Percentiles rank a stretch among this genome's conserved stretches.
phyloP scores from a whole-genome alignment of 1,139 yeast genomes.

The Geotrichum citri-aurantii region DNA sequence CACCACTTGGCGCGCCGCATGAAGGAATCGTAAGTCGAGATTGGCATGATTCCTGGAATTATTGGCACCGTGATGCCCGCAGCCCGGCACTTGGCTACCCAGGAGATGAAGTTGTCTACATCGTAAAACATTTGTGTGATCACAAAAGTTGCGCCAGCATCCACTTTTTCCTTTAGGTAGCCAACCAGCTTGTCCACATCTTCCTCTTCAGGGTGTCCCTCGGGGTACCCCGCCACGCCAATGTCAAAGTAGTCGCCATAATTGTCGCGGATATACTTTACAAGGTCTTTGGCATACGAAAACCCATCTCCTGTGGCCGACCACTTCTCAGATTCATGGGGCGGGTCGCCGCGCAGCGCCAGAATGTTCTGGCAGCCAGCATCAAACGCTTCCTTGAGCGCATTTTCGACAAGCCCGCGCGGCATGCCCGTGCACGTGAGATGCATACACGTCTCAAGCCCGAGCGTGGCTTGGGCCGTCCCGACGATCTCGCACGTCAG shows the following conservation, averaged over 20 bases:
- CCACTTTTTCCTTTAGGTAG: constrained; percentile 75
- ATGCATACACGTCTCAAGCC: constrained; percentile 97
- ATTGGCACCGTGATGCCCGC: constrained; percentile 81
- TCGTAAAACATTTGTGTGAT: constrained; percentile 84
- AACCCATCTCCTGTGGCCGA: constrained; percentile 58
- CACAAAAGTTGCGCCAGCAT: constrained; percentile 92
- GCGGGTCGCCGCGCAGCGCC: constrained; percentile 94
- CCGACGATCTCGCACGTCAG: constrained; percentile 86
- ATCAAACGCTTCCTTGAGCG: constrained; percentile 74
- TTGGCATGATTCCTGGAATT: constrained; percentile 98
- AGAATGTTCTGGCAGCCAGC: constrained; percentile 94
- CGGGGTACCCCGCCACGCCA: constrained; percentile 94
- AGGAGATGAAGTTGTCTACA: constrained; percentile 69
- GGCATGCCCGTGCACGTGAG: constrained; percentile 96
- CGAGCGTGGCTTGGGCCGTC: constrained; percentile 87
- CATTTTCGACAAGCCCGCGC: constrained; percentile 70
- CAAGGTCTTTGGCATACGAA: constrained; percentile 73
- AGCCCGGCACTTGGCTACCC: constrained; percentile 71
- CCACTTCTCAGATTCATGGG: constrained; percentile 45
- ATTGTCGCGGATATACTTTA: constrained; percentile 59
- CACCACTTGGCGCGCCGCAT: constrained; percentile 95
- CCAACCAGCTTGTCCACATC: constrained; percentile 51
- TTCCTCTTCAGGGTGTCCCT: constrained; percentile 91
- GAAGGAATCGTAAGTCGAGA: constrained; percentile 87
- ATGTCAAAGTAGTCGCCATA: constrained; percentile 77